These are phyloP conservation scores for Linum usitatissimum DNA, from an alignment of 345 rosid species.

Conservation along the genomic window DNA sequence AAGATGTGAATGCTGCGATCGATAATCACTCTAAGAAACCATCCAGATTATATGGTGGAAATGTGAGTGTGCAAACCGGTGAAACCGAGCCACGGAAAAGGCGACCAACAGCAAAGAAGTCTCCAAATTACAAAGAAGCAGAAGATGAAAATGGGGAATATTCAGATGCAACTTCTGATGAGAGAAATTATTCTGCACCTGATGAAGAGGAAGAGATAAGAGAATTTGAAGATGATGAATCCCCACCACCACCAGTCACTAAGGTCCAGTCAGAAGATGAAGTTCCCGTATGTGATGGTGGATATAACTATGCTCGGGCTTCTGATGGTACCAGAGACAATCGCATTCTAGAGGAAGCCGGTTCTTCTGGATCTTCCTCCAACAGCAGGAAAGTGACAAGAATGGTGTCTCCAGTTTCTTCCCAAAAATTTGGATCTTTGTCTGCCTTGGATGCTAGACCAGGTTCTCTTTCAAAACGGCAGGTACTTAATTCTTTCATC, in stretches of 20 bases:
- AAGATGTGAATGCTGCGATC: slow-evolving; percentile 62
- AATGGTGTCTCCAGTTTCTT: slow-evolving; percentile 72
- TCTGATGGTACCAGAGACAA: slow-evolving; percentile 42
- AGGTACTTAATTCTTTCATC: slow-evolving; percentile 35
- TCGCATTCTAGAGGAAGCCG: slow-evolving; percentile 46
- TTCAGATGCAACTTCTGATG: slow-evolving; percentile 86
- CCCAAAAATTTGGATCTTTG: slow-evolving; percentile 88
- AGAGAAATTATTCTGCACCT: slow-evolving; percentile 64
- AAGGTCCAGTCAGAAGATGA: slow-evolving; percentile 82
- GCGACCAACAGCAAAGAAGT: slow-evolving; percentile 72
- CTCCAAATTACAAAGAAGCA: slow-evolving; percentile 83
- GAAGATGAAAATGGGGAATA: slow-evolving; percentile 83
- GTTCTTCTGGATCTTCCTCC: slow-evolving; percentile 88
- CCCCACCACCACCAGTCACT: slow-evolving; percentile 32
- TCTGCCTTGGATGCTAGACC: slow-evolving; percentile 96
- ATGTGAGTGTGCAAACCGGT: slow-evolving; percentile 38
- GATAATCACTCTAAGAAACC: slow-evolving; percentile 85
- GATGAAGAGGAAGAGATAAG: slow-evolving; percentile 87
- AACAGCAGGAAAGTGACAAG: slow-evolving; percentile 52
- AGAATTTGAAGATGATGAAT: slow-evolving; percentile 80
- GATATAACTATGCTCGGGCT: slow-evolving; percentile 44
- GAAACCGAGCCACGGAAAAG: slow-evolving; percentile 82
- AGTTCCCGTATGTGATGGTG: slow-evolving; percentile 39
- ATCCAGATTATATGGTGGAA: slow-evolving; percentile 50
- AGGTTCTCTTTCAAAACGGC: slow-evolving; percentile 61